Evolutionary conservation across 164 flowering plant species (phyloP).

Genomic region (Chimonanthus praecox): DNA sequence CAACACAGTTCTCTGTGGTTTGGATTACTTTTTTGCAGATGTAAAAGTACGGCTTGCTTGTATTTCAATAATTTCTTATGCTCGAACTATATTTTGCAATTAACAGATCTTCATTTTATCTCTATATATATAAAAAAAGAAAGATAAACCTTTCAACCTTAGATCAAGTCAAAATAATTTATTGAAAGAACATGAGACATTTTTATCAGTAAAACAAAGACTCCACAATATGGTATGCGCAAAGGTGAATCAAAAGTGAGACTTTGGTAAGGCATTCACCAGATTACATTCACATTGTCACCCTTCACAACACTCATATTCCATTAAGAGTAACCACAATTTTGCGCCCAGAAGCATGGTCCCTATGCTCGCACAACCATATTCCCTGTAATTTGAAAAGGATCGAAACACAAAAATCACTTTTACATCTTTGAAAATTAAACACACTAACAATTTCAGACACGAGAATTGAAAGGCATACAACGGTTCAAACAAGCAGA

Average conservation of each 20-base stretch:
- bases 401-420: background rate
- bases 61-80: too few relatives aligned
- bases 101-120: too few relatives aligned
- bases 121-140: too few relatives aligned
- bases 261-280: background rate
- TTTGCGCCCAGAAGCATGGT: conserved; percentile 63
- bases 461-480: background rate
- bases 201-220: background rate
- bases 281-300: background rate
- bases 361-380: conserved; percentile 96
- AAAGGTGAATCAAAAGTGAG: background rate
- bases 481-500: background rate
- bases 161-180: background rate
- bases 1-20: too few relatives aligned
- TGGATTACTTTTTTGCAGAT: too few relatives aligned
- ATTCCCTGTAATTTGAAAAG: conserved; percentile 59
- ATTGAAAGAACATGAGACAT: background rate
- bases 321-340: conserved; percentile 91
- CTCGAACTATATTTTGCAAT: too few relatives aligned
- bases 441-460: background rate
- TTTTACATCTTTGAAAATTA: background rate
- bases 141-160: background rate
- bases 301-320: conserved; percentile 23
- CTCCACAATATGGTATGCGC: background rate
- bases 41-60: too few relatives aligned